Percentiles rank a stretch among this genome's conserved stretches.
Evolutionary conservation across 179 eudicot genomes (phyloP).

Genomic region (Sideroxylon spinosum): DNA sequence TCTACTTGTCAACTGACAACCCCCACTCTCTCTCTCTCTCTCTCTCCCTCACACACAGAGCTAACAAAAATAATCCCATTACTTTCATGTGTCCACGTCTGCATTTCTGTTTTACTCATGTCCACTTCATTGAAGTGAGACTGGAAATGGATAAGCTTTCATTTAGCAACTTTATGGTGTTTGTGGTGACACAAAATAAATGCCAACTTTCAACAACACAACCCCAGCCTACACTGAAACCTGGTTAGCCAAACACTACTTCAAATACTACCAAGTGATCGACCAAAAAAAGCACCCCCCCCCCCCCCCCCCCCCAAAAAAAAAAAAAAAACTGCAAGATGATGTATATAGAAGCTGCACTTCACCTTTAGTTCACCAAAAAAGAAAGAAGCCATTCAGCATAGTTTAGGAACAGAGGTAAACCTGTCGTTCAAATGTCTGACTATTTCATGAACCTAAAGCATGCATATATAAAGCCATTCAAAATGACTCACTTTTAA

Average conservation of each 20-base stretch:
- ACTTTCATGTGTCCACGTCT: conserved; percentile 9
- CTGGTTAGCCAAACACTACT: not conserved
- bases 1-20: not conserved
- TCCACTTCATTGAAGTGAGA: conserved; percentile 14
- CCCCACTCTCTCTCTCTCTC: not conserved
- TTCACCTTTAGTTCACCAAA: not conserved
- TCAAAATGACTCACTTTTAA: too few relatives aligned
- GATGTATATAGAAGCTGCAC: not conserved
- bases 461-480: too few relatives aligned
- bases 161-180: not conserved
- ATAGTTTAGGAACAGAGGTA: too few relatives aligned
- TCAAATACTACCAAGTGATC: not conserved
- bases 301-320: too few relatives aligned
- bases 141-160: conserved; percentile 5
- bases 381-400: not conserved
- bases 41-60: not conserved
- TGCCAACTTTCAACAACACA: not conserved
- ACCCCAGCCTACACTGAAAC: not conserved
- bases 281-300: too few relatives aligned
- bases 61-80: not conserved
- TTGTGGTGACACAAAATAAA: not conserved
- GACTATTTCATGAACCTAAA: too few relatives aligned
- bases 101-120: conserved; percentile 6
- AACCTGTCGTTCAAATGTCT: too few relatives aligned
- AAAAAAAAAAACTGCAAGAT: not conserved